phyloP scores from a whole-genome alignment of 257 asterid genomes.

The Ajuga chamaepitys region DNA sequence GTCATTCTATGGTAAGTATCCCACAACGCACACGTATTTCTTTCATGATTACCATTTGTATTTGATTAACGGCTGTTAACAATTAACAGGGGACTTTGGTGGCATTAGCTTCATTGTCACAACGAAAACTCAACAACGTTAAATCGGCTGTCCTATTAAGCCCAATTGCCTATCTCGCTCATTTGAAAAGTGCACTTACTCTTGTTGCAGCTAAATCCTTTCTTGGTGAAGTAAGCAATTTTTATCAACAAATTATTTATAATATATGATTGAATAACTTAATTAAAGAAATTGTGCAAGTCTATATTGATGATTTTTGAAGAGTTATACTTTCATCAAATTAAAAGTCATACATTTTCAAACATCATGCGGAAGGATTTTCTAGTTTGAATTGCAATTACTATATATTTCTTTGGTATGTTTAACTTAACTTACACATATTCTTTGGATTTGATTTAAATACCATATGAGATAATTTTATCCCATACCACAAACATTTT shows the following conservation, averaged over 20 bases:
- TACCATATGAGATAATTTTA: no score
- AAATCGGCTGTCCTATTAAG: conserved; percentile 62
- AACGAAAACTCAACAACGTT: conserved; percentile 43
- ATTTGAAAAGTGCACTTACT: conserved; percentile 39
- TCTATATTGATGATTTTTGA: no score
- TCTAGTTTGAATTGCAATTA: no score
- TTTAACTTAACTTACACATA: no score
- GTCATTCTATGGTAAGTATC: conserved; percentile 51
- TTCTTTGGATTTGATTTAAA: no score
- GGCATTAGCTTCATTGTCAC: conserved; percentile 49
- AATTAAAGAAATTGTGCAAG: no score
- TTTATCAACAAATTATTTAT: background rate
- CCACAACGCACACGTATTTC: background rate
- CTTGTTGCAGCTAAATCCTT: conserved; percentile 44
- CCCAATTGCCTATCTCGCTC: conserved; percentile 60
- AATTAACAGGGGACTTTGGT: conserved; percentile 55
- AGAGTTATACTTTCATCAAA: no score
- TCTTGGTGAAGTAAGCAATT: conserved; percentile 43
- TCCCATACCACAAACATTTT: no score
- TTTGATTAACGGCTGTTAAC: background rate
- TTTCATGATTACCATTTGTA: background rate
- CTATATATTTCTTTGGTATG: no score
- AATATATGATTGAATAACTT: no score
- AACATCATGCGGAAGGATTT: no score
- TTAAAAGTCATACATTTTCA: no score